Evolutionary conservation across 1,284 basidiomycete species (phyloP).

Genomic region (Microbotryum saponariae): DNA sequence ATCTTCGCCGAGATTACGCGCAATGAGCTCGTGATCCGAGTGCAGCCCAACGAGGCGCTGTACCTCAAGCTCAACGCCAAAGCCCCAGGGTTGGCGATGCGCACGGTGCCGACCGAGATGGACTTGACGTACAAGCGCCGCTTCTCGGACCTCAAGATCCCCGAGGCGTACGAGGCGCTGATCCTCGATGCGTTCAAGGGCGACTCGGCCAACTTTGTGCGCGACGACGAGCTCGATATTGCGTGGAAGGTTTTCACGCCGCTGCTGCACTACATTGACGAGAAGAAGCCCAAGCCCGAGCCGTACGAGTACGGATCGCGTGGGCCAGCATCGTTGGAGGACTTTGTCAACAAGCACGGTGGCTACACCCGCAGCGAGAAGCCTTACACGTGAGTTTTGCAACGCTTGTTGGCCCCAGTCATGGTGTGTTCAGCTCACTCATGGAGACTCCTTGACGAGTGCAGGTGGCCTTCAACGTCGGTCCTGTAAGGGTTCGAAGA

Average conservation of each 20-base stretch:
- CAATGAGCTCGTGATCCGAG: conserved; percentile 89
- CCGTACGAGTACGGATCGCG: conserved; percentile 84
- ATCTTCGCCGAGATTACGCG: conserved; percentile 92
- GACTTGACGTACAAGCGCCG: conserved; percentile 93
- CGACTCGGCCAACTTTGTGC: conserved; percentile 63
- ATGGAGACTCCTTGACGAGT: not conserved
- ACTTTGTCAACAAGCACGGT: conserved; percentile 59
- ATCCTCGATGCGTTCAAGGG: conserved; percentile 40
- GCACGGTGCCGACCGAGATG: conserved; percentile 88
- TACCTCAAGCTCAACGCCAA: conserved; percentile 94
- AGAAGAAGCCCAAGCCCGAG: conserved; percentile 54
- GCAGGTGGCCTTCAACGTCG: conserved; percentile 26
- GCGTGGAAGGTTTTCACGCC: conserved; percentile 65
- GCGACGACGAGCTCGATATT: conserved; percentile 86
- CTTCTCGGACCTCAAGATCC: conserved; percentile 78
- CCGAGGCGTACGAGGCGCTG: conserved; percentile 74
- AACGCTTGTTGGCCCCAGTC: not conserved
- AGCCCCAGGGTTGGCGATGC: conserved; percentile 78
- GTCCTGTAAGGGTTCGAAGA: conserved; percentile 18
- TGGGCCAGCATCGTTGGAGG: conserved; percentile 74
- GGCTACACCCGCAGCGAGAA: conserved; percentile 61
- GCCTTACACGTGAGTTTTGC: conserved; percentile 21
- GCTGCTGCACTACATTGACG: conserved; percentile 20
- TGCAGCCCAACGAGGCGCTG: conserved; percentile 87
- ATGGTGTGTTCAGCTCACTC: not conserved